phyloP scores from a whole-genome alignment of 2,329 filamentous ascomycete genomes.

The Alternaria longipes region DNA sequence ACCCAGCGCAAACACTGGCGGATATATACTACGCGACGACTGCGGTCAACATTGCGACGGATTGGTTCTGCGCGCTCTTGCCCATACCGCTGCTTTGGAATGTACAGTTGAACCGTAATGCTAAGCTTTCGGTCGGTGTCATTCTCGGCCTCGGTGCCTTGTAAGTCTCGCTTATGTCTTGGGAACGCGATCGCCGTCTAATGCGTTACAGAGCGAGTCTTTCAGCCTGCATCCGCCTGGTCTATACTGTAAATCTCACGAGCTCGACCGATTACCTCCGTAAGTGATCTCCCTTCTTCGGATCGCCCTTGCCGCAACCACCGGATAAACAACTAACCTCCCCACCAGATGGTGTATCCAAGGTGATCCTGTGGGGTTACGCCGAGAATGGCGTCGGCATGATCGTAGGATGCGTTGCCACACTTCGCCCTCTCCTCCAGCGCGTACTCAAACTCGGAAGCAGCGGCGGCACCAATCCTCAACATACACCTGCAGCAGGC shows the following conservation, averaged over 20 bases:
- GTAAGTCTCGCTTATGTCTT: constrained; percentile 16
- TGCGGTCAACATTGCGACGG: constrained; percentile 17
- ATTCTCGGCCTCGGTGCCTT: constrained; percentile 20
- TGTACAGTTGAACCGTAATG: constrained; percentile 16
- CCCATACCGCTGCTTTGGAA: constrained; percentile 19
- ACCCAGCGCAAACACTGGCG: constrained; percentile 13
- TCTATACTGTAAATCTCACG: constrained; percentile 16
- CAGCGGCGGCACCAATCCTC: constrained; percentile 5
- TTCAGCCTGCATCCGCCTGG: constrained; percentile 17
- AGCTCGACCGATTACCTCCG: constrained; percentile 13
- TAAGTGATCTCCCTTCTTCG: neutral
- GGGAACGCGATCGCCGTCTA: constrained; percentile 7
- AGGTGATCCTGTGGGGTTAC: constrained; percentile 17
- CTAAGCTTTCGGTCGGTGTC: constrained; percentile 19
- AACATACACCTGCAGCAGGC: constrained; percentile 8
- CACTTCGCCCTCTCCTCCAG: constrained; percentile 16
- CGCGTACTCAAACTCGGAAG: constrained; percentile 18
- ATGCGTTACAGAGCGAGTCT: constrained; percentile 12
- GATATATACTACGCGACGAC: constrained; percentile 18
- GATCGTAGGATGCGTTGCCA: constrained; percentile 19
- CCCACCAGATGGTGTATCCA: constrained; percentile 10
- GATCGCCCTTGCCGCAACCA: neutral
- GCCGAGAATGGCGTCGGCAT: constrained; percentile 16
- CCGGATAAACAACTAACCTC: neutral
- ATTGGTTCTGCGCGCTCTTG: constrained; percentile 18